Conservation (phyloP, 805 yeast genomes). For the Schwanniomyces polymorphus region DNA sequence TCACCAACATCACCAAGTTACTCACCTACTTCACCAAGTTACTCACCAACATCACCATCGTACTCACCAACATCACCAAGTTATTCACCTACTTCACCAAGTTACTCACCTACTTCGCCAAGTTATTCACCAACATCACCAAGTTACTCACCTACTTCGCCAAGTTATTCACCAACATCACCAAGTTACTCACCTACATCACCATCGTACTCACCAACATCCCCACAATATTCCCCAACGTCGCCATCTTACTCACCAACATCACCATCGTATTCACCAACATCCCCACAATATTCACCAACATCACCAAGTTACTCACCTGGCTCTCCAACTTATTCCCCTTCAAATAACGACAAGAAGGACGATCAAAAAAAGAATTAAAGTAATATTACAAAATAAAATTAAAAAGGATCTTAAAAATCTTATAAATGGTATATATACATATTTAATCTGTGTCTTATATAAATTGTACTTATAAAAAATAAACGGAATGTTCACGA, state of each 20-base stretch:
- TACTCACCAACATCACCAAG: slow-evolving; percentile 81
- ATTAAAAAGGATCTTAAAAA: neutral
- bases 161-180: slow-evolving; percentile 73
- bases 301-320: slow-evolving; percentile 73
- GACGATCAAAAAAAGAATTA: slow-evolving; percentile 7
- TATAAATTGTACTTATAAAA: neutral
- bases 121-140: slow-evolving; percentile 79
- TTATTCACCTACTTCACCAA: slow-evolving; percentile 75
- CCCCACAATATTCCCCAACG: slow-evolving; percentile 61
- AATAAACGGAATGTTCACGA: neutral
- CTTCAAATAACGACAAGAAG: slow-evolving; percentile 23
- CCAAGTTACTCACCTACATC: slow-evolving; percentile 73
- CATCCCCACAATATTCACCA: slow-evolving; percentile 53
- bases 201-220: slow-evolving; percentile 75
- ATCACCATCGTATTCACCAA: slow-evolving; percentile 57
- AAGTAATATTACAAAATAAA: neutral
- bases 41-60: slow-evolving; percentile 66
- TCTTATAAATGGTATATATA: neutral
- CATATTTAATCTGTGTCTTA: neutral
- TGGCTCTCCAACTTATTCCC: slow-evolving; percentile 45
- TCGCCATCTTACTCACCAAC: slow-evolving; percentile 52
- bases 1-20: slow-evolving; percentile 72
- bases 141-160: slow-evolving; percentile 62
- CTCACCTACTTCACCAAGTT: slow-evolving; percentile 58
- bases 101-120: slow-evolving; percentile 79